phyloP scores from a whole-genome alignment of 2,329 filamentous ascomycete genomes.

The Tolypocladium paradoxum region DNA sequence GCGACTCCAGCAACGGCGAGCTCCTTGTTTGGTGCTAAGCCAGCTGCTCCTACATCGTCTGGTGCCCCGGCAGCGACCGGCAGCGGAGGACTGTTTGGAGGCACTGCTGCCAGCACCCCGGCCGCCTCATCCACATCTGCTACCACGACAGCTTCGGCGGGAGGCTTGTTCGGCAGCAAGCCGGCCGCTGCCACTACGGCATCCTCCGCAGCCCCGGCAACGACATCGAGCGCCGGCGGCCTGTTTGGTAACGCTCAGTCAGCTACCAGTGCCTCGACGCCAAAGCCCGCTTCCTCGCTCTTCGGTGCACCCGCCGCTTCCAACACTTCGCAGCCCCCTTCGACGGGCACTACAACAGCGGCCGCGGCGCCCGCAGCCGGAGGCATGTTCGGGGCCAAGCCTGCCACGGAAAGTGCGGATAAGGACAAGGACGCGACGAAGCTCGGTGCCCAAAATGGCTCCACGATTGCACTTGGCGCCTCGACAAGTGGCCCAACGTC shows the following conservation, averaged over 20 bases:
- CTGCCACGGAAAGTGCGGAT: conserved; percentile 15
- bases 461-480: conserved; percentile 42
- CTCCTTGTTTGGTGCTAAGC: conserved; percentile 31
- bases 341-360: conserved; percentile 15
- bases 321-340: conserved; percentile 16
- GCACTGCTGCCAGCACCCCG: conserved; percentile 15
- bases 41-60: conserved; percentile 16
- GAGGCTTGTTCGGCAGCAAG: conserved; percentile 22
- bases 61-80: conserved; percentile 12
- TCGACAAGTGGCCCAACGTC: conserved; percentile 76
- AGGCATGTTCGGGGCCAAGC: conserved; percentile 22
- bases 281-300: conserved; percentile 7
- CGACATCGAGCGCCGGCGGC: conserved; percentile 17
- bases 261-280: conserved; percentile 4
- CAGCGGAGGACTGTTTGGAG: conserved; percentile 22
- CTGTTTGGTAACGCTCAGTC: conserved; percentile 18
- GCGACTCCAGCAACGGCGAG: conserved; percentile 9
- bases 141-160: conserved; percentile 15
- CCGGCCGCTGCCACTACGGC: conserved; percentile 18
- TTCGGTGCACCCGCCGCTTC: conserved; percentile 11
- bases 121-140: conserved; percentile 10
- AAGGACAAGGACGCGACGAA: conserved; percentile 17
- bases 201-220: conserved; percentile 14
- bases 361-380: conserved; percentile 15
- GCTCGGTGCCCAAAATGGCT: conserved; percentile 16